These are phyloP conservation scores for Plantago coronopus DNA, from an alignment of 305 asterid genomes.

Conservation along the genomic window DNA sequence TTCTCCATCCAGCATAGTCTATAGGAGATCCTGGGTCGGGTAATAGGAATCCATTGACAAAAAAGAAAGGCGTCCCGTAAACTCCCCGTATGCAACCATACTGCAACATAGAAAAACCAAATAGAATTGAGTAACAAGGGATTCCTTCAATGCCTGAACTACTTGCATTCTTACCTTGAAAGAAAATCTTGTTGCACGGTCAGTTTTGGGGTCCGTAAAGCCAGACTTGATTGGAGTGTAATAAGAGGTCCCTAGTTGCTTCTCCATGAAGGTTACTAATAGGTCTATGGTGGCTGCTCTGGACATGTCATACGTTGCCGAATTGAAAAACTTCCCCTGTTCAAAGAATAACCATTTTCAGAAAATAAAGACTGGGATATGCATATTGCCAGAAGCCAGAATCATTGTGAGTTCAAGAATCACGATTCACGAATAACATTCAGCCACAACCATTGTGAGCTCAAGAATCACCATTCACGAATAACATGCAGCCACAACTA, in stretches of 20 bases:
- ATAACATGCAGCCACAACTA: too few relatives aligned
- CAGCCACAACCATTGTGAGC: too few relatives aligned
- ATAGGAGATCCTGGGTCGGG: slow-evolving; percentile 59
- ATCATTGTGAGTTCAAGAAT: too few relatives aligned
- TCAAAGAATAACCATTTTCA: slow-evolving; percentile 1
- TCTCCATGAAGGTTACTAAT: slow-evolving; percentile 35
- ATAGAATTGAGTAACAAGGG: background rate
- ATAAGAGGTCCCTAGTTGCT: slow-evolving; percentile 42
- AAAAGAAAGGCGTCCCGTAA: slow-evolving; percentile 81
- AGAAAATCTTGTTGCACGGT: slow-evolving; percentile 56
- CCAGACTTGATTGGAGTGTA: slow-evolving; percentile 41
- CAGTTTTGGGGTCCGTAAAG: slow-evolving; percentile 48
- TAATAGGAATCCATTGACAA: slow-evolving; percentile 77
- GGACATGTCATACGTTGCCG: slow-evolving; percentile 50
- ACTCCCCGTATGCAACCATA: slow-evolving; percentile 80
- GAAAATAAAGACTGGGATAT: background rate
- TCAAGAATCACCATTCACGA: too few relatives aligned
- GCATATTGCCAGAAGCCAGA: too few relatives aligned
- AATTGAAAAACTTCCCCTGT: slow-evolving; percentile 54
- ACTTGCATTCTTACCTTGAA: slow-evolving; percentile 59
- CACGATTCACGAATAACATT: too few relatives aligned
- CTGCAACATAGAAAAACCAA: slow-evolving; percentile 32
- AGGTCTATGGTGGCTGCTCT: slow-evolving; percentile 34
- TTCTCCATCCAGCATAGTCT: slow-evolving; percentile 51
- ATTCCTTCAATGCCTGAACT: background rate